Base-by-base conservation (phyloP, 495 filamentous ascomycete genomes). In the Penicillium waksmanii region DNA sequence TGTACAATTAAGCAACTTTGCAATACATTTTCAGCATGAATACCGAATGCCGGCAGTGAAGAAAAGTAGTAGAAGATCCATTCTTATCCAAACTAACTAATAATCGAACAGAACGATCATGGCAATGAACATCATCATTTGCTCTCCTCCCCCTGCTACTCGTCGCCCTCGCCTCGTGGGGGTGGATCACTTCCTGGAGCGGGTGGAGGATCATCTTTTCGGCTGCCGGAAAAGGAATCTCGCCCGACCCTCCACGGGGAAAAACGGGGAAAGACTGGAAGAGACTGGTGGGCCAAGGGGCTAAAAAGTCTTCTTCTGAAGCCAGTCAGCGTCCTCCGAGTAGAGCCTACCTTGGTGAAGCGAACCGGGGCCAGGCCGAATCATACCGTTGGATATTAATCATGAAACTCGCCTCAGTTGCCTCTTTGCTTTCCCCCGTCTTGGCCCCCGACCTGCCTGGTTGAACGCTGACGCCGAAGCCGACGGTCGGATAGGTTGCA, bases 351-450 rank as follows among this genome's bases (percentile, higher is more conserved):
- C 44, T 36, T 18, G 25, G 19, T 52, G 46, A 48, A 51, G 44
- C 34, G 25, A 33, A 44, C 43, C 51, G 43, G 53, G 38, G 47
- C 46, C 23, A 25, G 36, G 11, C 52, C 61, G 50, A 58, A 17
- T 31, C 47, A n/a, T 38, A 48, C 46, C 21, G 42, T 44, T 44
- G 42, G 42, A 35, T 33, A 48, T 43, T 47, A 40, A 12, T 21
- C 38, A 46, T 55, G 48, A 56, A 53, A 50, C 53, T 65, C 62
- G 58, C 56, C 50, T 55, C 54, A 61, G 58, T 65, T 65, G 54
- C 62, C 55, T 27, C 33, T 9, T 53, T 34, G 15, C 5, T n/a
- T n/a, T 44, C 15, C 34, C 10, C 34, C 19, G 46, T 44, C 58
- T 46, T 51, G 35, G 35, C 35, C 52, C 52, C 46, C 58, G 51